Conservation (phyloP, 805 yeast genomes). For the Helenozyma baotianmanensis region DNA sequence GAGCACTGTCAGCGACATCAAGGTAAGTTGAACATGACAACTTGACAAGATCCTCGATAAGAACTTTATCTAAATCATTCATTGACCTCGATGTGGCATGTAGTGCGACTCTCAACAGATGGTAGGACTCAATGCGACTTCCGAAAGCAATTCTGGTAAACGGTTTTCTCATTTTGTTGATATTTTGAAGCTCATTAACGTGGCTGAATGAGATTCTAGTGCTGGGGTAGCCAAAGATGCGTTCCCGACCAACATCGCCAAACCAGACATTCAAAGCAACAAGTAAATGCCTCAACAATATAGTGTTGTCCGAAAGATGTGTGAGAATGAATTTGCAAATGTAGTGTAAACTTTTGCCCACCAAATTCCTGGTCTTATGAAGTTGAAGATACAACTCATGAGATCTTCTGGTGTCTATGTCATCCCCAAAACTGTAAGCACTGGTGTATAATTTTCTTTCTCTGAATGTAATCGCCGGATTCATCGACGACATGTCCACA, state of each 20-base stretch:
- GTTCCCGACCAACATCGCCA: constrained; percentile 72
- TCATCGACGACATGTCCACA: constrained; percentile 43
- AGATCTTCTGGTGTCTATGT: constrained; percentile 39
- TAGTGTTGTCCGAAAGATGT: constrained; percentile 58
- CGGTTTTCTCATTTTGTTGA: constrained; percentile 61
- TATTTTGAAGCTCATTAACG: constrained; percentile 55
- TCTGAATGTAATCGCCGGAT: constrained; percentile 52
- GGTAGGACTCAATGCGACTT: constrained; percentile 67
- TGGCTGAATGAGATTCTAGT: constrained; percentile 52
- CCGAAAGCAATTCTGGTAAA: constrained; percentile 78
- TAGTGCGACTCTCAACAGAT: constrained; percentile 65
- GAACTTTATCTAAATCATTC: constrained; percentile 54
- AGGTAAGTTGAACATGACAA: constrained; percentile 67
- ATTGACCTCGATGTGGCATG: constrained; percentile 72
- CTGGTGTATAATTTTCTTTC: constrained; percentile 60
- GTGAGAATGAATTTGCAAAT: constrained; percentile 44
- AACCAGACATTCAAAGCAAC: constrained; percentile 72
- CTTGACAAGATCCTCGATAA: constrained; percentile 62
- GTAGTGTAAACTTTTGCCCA: constrained; percentile 63
- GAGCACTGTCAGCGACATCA: constrained; percentile 67
- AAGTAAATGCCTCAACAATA: constrained; percentile 55
- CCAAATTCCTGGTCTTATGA: constrained; percentile 54
- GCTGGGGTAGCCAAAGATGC: constrained; percentile 54
- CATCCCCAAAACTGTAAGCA: constrained; percentile 60
- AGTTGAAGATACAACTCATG: constrained; percentile 35